phyloP scores from a whole-genome alignment of 768 basidiomycete species.

The Cyathus striatus region DNA sequence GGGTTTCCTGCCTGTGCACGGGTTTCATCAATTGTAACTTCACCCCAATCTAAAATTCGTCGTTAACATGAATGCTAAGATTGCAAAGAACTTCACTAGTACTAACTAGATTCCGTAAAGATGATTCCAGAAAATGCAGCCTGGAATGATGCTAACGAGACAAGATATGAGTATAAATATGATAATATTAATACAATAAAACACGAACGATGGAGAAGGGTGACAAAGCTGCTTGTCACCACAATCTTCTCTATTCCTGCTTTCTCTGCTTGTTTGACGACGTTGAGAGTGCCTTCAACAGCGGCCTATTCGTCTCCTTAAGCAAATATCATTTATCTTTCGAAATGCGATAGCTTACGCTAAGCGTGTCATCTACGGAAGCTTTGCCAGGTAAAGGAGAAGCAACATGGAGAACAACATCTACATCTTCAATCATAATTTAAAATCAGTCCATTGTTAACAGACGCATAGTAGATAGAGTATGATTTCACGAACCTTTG shows the following conservation, averaged over 20 bases:
- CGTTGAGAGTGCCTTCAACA: constrained; percentile 33
- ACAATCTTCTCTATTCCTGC: constrained; percentile 30
- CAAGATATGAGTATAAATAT: constrained; percentile 10
- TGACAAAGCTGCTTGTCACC: constrained; percentile 27
- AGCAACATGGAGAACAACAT: constrained; percentile 43
- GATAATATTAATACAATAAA: neutral
- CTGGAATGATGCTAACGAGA: no score
- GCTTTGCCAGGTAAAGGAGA: constrained; percentile 25
- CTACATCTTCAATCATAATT: constrained; percentile 24
- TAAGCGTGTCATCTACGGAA: constrained; percentile 16
- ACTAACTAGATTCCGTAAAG: constrained; percentile 15
- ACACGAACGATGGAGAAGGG: constrained; percentile 21
- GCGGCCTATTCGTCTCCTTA: no score
- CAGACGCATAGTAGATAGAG: neutral
- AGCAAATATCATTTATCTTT: no score
- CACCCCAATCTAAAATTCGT: constrained; percentile 32
- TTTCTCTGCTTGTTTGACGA: constrained; percentile 31
- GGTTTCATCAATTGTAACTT: constrained; percentile 23
- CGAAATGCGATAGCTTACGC: constrained; percentile 8
- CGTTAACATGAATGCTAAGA: neutral
- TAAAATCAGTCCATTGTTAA: neutral
- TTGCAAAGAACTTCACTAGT: neutral
- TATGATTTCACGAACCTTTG: constrained; percentile 16
- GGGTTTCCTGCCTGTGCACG: constrained; percentile 17
- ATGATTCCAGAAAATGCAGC: constrained; percentile 16